A percentile compares a stretch with the other conserved stretches of the same genome.
These are phyloP conservation scores for Russula sp. DNA, from an alignment of 768 basidiomycete genomes.

Conservation along the genomic window DNA sequence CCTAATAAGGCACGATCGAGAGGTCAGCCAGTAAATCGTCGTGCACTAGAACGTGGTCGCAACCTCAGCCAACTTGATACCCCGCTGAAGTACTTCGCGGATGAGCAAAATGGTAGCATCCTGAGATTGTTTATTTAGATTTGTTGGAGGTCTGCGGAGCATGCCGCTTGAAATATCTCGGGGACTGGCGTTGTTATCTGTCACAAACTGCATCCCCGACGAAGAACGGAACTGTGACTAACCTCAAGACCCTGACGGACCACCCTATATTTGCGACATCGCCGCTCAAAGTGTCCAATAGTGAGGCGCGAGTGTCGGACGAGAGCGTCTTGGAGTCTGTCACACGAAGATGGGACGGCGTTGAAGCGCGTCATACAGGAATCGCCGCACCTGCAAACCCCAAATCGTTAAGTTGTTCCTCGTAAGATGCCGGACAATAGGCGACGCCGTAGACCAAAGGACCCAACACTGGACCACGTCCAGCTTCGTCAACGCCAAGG, in stretches of 20 bases:
- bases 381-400: slow-evolving; percentile 78
- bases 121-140: slow-evolving; percentile 84
- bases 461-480: slow-evolving; percentile 90
- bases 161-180: slow-evolving; percentile 89
- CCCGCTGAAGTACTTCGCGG: slow-evolving; percentile 72
- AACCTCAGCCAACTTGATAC: slow-evolving; percentile 76
- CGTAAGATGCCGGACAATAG: slow-evolving; percentile 79
- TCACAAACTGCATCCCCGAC: neutral
- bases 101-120: slow-evolving; percentile 89
- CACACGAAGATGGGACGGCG: neutral
- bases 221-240: neutral
- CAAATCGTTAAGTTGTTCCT: slow-evolving; percentile 63
- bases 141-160: slow-evolving; percentile 75
- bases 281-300: slow-evolving; percentile 62
- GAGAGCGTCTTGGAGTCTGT: slow-evolving; percentile 91
- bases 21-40: neutral
- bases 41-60: slow-evolving; percentile 13
- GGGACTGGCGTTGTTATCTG: slow-evolving; percentile 47
- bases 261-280: slow-evolving; percentile 70
- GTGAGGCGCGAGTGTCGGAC: slow-evolving; percentile 54
- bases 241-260: slow-evolving; percentile 61
- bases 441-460: slow-evolving; percentile 96
- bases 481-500: slow-evolving; percentile 98
- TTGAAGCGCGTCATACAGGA: neutral
- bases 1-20: slow-evolving; percentile 44